A percentile compares a stretch with the other conserved stretches of the same genome.
phyloP scores from a whole-genome alignment of 2,329 filamentous ascomycete genomes.

The Paecilomyces niveus region DNA sequence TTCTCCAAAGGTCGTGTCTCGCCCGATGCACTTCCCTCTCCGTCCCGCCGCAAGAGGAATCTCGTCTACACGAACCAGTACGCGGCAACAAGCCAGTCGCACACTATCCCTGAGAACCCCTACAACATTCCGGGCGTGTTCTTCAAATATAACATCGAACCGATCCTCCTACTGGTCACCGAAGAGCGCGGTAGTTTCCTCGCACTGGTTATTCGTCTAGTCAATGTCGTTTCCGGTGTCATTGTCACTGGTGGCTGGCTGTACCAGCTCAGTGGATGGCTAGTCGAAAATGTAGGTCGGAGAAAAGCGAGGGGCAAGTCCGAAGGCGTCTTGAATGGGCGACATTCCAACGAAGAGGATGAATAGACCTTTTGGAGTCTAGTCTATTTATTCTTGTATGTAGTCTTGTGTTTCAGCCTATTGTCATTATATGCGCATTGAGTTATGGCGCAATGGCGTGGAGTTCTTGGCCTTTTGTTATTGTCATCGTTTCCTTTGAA shows the following conservation, averaged over 20 bases:
- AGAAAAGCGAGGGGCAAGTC: conserved; percentile 29
- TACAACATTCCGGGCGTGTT: conserved; percentile 76
- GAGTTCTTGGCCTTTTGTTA: not conserved
- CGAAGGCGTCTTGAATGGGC: conserved; percentile 45
- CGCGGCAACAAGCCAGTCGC: conserved; percentile 84
- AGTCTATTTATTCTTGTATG: not conserved
- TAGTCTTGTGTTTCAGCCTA: not conserved
- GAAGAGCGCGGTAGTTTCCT: conserved; percentile 73
- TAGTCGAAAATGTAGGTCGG: conserved; percentile 42
- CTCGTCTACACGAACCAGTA: conserved; percentile 94
- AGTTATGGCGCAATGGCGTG: not conserved
- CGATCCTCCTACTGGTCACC: conserved; percentile 76
- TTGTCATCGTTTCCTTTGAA: not conserved
- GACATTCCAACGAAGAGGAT: conserved; percentile 24
- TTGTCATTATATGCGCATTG: not conserved
- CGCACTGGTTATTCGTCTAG: conserved; percentile 68
- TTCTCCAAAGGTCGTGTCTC: conserved; percentile 57
- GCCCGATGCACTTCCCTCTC: not conserved
- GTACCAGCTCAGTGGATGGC: conserved; percentile 78
- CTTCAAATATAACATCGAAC: conserved; percentile 98
- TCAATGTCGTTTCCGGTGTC: conserved; percentile 87
- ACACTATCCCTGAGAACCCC: conserved; percentile 51
- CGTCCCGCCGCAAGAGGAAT: conserved; percentile 33
- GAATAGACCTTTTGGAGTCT: conserved; percentile 1
- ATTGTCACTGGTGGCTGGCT: conserved; percentile 91